Evolutionary conservation across 2,329 filamentous ascomycete species (phyloP).

Genomic region (Saccharata proteae): DNA sequence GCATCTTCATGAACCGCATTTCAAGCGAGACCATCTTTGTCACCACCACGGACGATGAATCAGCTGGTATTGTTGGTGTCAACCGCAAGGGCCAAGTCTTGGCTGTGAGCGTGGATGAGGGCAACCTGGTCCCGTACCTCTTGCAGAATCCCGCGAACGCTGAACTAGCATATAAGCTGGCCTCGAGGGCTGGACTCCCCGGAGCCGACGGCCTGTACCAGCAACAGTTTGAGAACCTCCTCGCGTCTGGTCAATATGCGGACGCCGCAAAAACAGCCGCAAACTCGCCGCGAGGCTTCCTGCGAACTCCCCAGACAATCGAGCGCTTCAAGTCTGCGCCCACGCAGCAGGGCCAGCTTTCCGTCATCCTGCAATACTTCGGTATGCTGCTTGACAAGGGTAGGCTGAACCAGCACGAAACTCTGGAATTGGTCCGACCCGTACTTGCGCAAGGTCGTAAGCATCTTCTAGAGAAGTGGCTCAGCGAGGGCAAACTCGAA

Average conservation of each 20-base stretch:
- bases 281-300: conserved; percentile 89
- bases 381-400: conserved; percentile 96
- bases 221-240: conserved; percentile 82
- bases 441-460: conserved; percentile 90
- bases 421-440: conserved; percentile 81
- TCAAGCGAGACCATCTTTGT: conserved; percentile 99
- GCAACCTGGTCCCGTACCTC: conserved; percentile 82
- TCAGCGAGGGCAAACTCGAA: conserved; percentile 89
- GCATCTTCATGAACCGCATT: conserved; percentile 99
- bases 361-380: conserved; percentile 93
- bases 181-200: conserved; percentile 82
- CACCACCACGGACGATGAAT: conserved; percentile 71
- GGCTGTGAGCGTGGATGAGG: conserved; percentile 86
- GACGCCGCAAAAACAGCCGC: conserved; percentile 93
- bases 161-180: conserved; percentile 88
- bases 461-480: conserved; percentile 94
- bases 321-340: conserved; percentile 87
- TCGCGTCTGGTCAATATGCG: conserved; percentile 65
- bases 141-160: conserved; percentile 93
- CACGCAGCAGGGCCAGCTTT: conserved; percentile 72
- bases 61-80: conserved; percentile 81
- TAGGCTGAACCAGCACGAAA: conserved; percentile 82
- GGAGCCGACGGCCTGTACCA: conserved; percentile 90
- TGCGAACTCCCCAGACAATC: conserved; percentile 89
- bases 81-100: conserved; percentile 97